A percentile compares a stretch with the other conserved stretches of the same genome.
Evolutionary conservation across 2,329 filamentous ascomycete species (phyloP).

Genomic region (Alternaria novae-zelandiae): DNA sequence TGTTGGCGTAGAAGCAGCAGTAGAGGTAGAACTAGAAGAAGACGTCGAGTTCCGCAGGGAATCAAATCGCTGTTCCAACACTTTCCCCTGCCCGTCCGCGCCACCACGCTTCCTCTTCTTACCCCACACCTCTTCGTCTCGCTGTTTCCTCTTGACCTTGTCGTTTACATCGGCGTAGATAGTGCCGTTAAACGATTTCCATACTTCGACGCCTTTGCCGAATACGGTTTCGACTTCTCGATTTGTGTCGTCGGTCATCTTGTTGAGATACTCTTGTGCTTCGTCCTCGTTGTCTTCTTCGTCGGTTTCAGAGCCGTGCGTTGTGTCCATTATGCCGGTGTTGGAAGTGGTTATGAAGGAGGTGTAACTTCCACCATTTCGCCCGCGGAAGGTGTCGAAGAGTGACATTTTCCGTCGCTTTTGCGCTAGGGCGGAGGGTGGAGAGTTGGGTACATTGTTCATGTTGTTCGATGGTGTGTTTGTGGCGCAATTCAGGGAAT

Average conservation of each 20-base stretch:
- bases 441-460: not conserved
- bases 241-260: conserved; percentile 13
- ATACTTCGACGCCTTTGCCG: conserved; percentile 13
- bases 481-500: not conserved
- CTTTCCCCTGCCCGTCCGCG: not conserved
- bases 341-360: conserved; percentile 1
- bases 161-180: conserved; percentile 15
- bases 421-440: not conserved
- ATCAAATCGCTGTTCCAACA: not conserved
- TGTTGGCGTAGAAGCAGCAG: not conserved
- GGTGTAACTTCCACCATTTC: conserved; percentile 4
- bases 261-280: conserved; percentile 9
- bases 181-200: conserved; percentile 9
- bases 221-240: conserved; percentile 7
- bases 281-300: conserved; percentile 10
- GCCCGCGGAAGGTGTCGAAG: not conserved
- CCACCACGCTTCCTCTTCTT: not conserved
- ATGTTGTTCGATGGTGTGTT: not conserved
- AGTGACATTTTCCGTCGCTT: not conserved
- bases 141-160: conserved; percentile 2
- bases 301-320: conserved; percentile 13
- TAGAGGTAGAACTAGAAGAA: not conserved
- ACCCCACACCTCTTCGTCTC: conserved; percentile 5
- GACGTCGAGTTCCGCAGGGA: not conserved
- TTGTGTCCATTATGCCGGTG: not conserved